Conservation (phyloP, 139 green algal genomes). For the Spirogloea muscicola region DNA sequence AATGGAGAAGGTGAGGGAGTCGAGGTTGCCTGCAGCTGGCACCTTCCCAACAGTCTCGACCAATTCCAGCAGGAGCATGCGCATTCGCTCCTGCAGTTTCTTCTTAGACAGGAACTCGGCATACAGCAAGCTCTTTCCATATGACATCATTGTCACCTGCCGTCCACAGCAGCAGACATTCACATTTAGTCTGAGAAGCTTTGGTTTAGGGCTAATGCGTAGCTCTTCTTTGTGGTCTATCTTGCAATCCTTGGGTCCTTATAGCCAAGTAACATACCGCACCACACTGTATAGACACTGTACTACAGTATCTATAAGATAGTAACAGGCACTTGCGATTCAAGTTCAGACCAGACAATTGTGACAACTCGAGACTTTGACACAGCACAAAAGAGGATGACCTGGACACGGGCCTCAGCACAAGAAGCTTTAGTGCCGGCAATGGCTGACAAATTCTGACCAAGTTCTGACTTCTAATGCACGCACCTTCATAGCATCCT, state of each 20-base stretch:
- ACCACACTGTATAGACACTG: too few species aligned
- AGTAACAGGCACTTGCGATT: too few species aligned
- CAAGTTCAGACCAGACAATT: too few species aligned
- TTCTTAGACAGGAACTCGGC: constrained; percentile 51
- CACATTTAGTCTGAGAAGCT: neutral
- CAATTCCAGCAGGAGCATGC: constrained; percentile 25
- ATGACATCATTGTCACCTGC: constrained; percentile 48
- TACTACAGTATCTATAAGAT: too few species aligned
- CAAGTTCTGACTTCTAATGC: too few species aligned
- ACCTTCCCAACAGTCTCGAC: constrained; percentile 28
- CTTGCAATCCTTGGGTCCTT: neutral
- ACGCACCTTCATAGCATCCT: too few species aligned
- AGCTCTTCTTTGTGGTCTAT: neutral
- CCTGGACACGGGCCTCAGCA: neutral
- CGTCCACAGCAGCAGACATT: neutral
- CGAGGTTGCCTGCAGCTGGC: neutral
- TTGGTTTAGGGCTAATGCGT: neutral
- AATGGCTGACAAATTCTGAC: too few species aligned
- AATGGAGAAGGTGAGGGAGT: constrained; percentile 23
- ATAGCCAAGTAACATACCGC: neutral
- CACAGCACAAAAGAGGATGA: neutral
- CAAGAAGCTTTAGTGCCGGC: neutral
- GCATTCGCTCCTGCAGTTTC: constrained; percentile 43
- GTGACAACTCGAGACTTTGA: neutral
- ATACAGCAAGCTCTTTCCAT: constrained; percentile 52